Conservation (phyloP, 257 asterid species). For the Paulownia fortunei region DNA sequence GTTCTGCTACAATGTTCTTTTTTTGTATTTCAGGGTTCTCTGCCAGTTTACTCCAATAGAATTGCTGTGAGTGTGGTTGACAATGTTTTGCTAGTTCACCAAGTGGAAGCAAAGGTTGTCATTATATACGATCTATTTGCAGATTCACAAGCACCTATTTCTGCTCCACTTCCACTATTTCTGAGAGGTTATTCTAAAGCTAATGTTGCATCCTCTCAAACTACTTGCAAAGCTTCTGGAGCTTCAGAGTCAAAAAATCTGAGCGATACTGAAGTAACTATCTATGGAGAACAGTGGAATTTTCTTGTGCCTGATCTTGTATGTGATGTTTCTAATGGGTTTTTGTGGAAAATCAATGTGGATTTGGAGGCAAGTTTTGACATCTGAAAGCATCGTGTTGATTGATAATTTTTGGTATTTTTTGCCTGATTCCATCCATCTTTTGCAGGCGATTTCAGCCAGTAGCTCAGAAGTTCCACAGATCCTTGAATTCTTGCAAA, state of each 20-base stretch:
- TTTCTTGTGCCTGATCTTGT: constrained; percentile 91
- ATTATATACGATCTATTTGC: constrained; percentile 79
- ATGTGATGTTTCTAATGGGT: constrained; percentile 72
- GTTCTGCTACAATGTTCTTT: constrained; percentile 25
- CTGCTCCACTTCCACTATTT: constrained; percentile 95
- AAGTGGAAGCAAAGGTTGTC: constrained; percentile 93
- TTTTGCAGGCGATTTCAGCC: constrained; percentile 86
- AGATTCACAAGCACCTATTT: constrained; percentile 79
- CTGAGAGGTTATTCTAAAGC: constrained; percentile 74
- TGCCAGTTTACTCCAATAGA: constrained; percentile 81
- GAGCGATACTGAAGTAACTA: constrained; percentile 52
- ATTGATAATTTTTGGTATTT: constrained; percentile 30
- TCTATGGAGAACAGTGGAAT: constrained; percentile 84
- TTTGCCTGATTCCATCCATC: constrained; percentile 32
- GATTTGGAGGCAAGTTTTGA: constrained; percentile 85
- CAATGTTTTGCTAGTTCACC: constrained; percentile 91
- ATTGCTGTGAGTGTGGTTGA: constrained; percentile 81
- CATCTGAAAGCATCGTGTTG: constrained; percentile 17
- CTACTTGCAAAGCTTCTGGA: constrained; percentile 44
- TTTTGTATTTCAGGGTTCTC: constrained; percentile 73
- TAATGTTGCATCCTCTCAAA: constrained; percentile 52
- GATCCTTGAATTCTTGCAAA: constrained; percentile 86
- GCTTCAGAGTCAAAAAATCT: constrained; percentile 46
- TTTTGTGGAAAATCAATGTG: constrained; percentile 79
- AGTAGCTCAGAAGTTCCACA: constrained; percentile 87